A percentile compares a stretch with the other conserved stretches of the same genome.
Conservation (phyloP, 2,329 filamentous ascomycete species). For the Drechslerella dactyloides region DNA sequence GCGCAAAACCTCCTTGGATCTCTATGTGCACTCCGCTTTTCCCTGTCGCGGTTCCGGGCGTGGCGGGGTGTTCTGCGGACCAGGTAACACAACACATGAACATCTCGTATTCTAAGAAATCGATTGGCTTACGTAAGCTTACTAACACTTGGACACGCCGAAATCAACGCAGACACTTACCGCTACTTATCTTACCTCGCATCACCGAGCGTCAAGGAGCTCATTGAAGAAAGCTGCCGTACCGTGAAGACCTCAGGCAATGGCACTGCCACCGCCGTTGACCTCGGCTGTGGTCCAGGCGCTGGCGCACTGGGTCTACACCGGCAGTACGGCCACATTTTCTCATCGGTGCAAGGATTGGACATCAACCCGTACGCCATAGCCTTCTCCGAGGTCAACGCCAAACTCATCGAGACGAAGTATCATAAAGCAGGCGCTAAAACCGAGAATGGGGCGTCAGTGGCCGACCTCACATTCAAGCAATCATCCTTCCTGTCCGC, state of each 20-base stretch:
- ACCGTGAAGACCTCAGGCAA: not conserved
- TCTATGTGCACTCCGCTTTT: slow-evolving; percentile 3
- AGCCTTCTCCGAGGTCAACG: slow-evolving; percentile 2
- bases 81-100: not conserved
- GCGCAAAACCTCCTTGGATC: not conserved
- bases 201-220: not conserved
- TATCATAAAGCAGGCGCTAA: no score
- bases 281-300: slow-evolving; percentile 3
- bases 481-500: not conserved
- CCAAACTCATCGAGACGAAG: not conserved
- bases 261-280: not conserved
- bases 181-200: slow-evolving; percentile 1
- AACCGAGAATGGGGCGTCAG: not conserved
- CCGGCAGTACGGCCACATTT: not conserved
- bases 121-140: not conserved
- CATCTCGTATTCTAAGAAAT: not conserved
- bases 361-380: slow-evolving; percentile 2
- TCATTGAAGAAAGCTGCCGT: not conserved
- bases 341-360: not conserved
- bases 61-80: slow-evolving; percentile 2
- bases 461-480: not conserved
- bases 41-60: not conserved
- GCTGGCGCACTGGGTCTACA: not conserved
- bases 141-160: not conserved
- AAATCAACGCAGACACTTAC: not conserved